phyloP scores from a whole-genome alignment of 805 yeast genomes.

The Millerago galiae region DNA sequence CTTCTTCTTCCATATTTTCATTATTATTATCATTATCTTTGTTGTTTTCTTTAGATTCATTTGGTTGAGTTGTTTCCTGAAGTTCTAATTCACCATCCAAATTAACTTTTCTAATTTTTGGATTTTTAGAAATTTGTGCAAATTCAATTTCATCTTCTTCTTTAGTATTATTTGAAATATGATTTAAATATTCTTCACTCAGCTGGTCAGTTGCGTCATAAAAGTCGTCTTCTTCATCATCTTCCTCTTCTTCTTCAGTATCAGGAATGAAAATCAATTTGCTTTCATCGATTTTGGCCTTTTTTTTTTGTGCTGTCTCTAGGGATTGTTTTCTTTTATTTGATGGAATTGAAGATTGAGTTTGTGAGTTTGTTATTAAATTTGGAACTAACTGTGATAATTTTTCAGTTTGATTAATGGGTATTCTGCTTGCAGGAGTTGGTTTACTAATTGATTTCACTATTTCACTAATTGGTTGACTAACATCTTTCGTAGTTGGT shows the following conservation, averaged over 20 bases:
- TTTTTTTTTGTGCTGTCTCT: too few species aligned
- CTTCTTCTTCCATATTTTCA: neutral
- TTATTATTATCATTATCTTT: neutral
- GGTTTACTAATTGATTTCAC: too few species aligned
- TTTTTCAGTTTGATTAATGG: too few species aligned
- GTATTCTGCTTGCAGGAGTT: too few species aligned
- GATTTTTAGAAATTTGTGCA: neutral
- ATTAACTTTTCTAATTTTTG: conserved; percentile 5
- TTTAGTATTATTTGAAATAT: neutral
- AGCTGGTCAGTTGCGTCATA: conserved; percentile 2
- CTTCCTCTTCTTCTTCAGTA: conserved; percentile 3
- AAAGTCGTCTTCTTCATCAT: conserved; percentile 9
- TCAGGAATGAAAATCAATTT: neutral
- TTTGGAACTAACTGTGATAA: too few species aligned
- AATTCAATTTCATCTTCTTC: neutral
- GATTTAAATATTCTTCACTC: neutral
- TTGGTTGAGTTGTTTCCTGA: neutral
- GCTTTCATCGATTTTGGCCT: too few species aligned
- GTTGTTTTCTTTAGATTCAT: neutral
- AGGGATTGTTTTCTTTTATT: too few species aligned
- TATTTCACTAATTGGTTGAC: too few species aligned
- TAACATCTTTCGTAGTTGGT: too few species aligned
- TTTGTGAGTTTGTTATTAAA: too few species aligned
- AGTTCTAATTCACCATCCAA: conserved; percentile 6
- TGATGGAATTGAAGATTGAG: too few species aligned